Base-by-base conservation (phyloP, 2,329 filamentous ascomycete genomes). In the Teratosphaeria destructans region DNA sequence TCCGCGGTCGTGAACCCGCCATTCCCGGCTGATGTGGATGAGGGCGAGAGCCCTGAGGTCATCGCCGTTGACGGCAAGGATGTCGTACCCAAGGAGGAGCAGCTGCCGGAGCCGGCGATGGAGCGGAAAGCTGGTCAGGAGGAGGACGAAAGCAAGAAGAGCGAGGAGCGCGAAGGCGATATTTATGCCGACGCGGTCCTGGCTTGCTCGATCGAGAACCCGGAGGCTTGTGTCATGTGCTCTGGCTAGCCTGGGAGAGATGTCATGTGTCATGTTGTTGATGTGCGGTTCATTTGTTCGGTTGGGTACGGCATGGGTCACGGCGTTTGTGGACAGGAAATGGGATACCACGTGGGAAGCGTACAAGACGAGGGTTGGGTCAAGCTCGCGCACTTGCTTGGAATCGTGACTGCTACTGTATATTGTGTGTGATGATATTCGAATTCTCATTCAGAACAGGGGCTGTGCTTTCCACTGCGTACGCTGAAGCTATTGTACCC, bases 161-260 rank as follows among this genome's bases (percentile, higher is more conserved):
- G 82, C 70, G 83, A 86, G 64, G 85, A 87, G 66, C 84, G 89
- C 11, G 92, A 96, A 74, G 85, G 84, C 56, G 93, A 99, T 73
- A 99, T 99, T 68, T 99, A 96, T 76, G 93, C 93, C 0, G 89
- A 97, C 67, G 90, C 92, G 60, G 92, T 89, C 16, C 79, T 99
- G 73, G 85, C 86, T 69, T 99, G 94, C 81, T 96, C 92, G 78
- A 97, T 99, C 75, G 92, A 97, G 73, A 96, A 97, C 80, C 90
- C 88, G 67, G 94, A 99, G 74, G 82, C 87, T 55, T 99, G 94
- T 74, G 74, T 96, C 65, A 97, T 99, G 94, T 99, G 94, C 85
- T 95, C 90, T 77, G 93, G 92, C 79, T 97, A 56, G 27, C 32
- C 16, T 10, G 3, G 8, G 53, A 54, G 12, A 7, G 19, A 23